phyloP scores from a whole-genome alignment of 345 rosid genomes.

The Boechera divaricarpa region DNA sequence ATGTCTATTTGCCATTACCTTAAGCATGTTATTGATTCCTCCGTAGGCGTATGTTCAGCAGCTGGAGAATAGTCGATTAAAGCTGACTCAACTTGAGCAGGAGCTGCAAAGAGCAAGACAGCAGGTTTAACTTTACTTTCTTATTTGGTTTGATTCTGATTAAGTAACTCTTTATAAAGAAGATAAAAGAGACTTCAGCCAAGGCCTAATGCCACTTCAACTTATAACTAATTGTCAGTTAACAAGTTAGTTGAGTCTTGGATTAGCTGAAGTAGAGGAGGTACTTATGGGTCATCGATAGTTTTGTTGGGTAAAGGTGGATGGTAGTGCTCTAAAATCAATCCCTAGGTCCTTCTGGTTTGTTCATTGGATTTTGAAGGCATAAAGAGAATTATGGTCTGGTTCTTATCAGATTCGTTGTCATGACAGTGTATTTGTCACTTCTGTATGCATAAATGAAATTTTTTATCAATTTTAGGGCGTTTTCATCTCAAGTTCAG shows the following conservation, averaged over 20 bases:
- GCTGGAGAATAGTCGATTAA: conserved; percentile 89
- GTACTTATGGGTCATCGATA: neutral
- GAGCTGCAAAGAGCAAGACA: conserved; percentile 96
- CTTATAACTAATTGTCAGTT: conserved; percentile 7
- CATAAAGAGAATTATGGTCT: neutral
- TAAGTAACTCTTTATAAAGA: neutral
- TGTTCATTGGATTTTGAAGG: conserved; percentile 26
- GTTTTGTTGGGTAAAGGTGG: conserved; percentile 4
- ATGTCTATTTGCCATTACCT: conserved; percentile 13
- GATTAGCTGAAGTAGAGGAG: conserved; percentile 17
- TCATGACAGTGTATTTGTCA: conserved; percentile 15
- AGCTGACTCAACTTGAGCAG: conserved; percentile 88
- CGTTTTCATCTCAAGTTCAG: conserved; percentile 80
- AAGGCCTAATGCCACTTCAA: conserved; percentile 4
- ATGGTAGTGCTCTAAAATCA: neutral
- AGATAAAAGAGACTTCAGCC: conserved; percentile 15
- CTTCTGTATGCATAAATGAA: conserved; percentile 7
- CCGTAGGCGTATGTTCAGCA: conserved; percentile 92
- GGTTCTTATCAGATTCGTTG: conserved; percentile 19
- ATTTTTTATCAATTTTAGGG: conserved; percentile 49
- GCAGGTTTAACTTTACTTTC: conserved; percentile 60
- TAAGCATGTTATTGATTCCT: conserved; percentile 21
- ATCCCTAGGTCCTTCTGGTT: conserved; percentile 2
- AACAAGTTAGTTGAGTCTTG: conserved; percentile 31
- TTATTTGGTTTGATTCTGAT: conserved; percentile 24